phyloP scores from a whole-genome alignment of 257 asterid species.

The Jacaranda mimosifolia region DNA sequence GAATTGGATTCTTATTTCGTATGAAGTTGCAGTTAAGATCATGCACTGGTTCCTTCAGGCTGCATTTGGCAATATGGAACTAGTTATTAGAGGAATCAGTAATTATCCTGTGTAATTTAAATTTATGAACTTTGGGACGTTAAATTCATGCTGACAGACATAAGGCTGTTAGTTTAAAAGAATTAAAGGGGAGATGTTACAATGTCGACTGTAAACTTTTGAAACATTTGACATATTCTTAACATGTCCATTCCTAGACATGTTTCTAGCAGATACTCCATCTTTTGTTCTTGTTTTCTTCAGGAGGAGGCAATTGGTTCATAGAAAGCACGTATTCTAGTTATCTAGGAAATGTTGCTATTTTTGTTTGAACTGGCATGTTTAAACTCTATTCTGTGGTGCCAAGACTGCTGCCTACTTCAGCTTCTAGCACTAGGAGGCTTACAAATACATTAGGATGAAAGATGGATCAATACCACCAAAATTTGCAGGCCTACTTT shows the following conservation, averaged over 20 bases:
- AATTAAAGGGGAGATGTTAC: constrained; percentile 21
- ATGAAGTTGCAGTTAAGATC: constrained; percentile 10
- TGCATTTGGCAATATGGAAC: constrained; percentile 4
- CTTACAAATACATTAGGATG: not conserved
- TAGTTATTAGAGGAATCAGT: not conserved
- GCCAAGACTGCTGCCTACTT: not conserved
- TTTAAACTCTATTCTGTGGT: too few species aligned
- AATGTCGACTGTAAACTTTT: not conserved
- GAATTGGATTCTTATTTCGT: not conserved
- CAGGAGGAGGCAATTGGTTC: not conserved
- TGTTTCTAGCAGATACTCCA: not conserved
- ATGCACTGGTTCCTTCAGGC: not conserved
- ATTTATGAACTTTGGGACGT: not conserved
- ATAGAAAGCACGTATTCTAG: not conserved
- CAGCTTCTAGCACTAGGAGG: not conserved
- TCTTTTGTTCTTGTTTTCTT: not conserved
- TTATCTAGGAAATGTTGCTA: constrained; percentile 12
- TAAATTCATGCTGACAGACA: not conserved
- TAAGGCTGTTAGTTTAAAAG: not conserved
- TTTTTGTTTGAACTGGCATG: not conserved
- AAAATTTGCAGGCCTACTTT: not conserved
- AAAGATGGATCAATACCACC: not conserved
- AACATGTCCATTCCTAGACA: not conserved
- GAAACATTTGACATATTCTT: not conserved
- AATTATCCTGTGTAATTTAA: not conserved